phyloP scores from a whole-genome alignment of 768 basidiomycete genomes.

The Termitomyces sp. region DNA sequence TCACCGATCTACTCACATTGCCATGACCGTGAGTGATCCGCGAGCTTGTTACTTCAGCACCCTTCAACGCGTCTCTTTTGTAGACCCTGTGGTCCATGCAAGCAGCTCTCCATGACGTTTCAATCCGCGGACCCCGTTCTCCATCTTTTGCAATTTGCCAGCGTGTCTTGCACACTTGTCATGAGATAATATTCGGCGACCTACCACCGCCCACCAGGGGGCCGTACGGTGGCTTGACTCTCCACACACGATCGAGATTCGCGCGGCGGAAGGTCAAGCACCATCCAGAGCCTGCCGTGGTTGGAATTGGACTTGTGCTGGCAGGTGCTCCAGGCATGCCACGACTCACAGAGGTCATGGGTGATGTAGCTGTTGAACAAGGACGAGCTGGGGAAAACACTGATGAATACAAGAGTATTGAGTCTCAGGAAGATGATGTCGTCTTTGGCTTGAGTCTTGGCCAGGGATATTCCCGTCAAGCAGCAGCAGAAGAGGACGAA shows the following conservation, averaged over 20 bases:
- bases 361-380: constrained; percentile 85
- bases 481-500: constrained; percentile 30
- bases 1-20: constrained; percentile 89
- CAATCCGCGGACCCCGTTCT: constrained; percentile 49
- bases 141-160: constrained; percentile 88
- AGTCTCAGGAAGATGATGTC: constrained; percentile 39
- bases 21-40: constrained; percentile 75
- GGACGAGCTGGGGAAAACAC: constrained; percentile 70
- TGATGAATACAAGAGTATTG: constrained; percentile 41
- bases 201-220: constrained; percentile 57
- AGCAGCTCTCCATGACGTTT: constrained; percentile 83
- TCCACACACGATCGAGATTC: constrained; percentile 44
- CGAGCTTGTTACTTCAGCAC: neutral
- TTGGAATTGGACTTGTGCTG: constrained; percentile 80
- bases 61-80: constrained; percentile 9
- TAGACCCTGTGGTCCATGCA: constrained; percentile 99
- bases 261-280: constrained; percentile 63
- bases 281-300: constrained; percentile 66
- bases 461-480: constrained; percentile 10
- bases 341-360: constrained; percentile 61
- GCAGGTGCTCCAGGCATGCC: constrained; percentile 80
- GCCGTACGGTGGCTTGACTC: constrained; percentile 60
- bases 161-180: constrained; percentile 83
- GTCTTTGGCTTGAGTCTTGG: constrained; percentile 19
- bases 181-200: constrained; percentile 95